Base-by-base conservation (phyloP, 495 filamentous ascomycete genomes). In the Parathielavia hyrcaniae region DNA sequence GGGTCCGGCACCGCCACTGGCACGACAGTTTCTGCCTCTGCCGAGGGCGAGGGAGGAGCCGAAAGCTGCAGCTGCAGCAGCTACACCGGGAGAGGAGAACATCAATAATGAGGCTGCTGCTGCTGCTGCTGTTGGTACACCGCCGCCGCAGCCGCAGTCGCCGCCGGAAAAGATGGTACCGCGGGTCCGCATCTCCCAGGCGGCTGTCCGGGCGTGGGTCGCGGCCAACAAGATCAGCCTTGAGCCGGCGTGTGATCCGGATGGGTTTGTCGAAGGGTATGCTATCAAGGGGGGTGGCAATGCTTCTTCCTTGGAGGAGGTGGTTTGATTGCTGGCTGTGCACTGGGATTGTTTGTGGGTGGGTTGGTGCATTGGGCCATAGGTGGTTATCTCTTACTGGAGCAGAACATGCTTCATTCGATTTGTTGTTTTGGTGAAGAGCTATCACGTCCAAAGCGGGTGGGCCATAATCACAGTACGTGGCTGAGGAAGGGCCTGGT, bases 241-340 rank as follows among this genome's bases (percentile, higher is more conserved):
- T 55, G 71, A 71, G 38, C 68, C 63, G 55, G 65, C 81, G 16
- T 80, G 85, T 34, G 81, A 86, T 71, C 70, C 75, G 6, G 70
- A 75, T 4, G 83, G 78, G 13, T 86, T 87, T 65, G 64, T 82
- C 4, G 73, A 76, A 53, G 75, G 75, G 12, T 81, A 80, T 61
- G 75, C 72, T 17, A 57, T 69, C 44, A 68, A 67, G 44, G 61
- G 44, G 22, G 48, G 49, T n/a, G 47, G 5, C 8, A 32, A 11
- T 13, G 60, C 36, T 13, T 62, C 36, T 13, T 62, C 63, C 12
- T 55, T 46, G 17, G 69, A 66, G 51, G 71, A 71, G 44, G 69
- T 69, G 51, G 68, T 49, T 19, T 64, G 46, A 53, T 14, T 40
- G n/a, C 49, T n/a, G 20, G 6, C 6, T 30, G 26, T 30, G 6